Percentiles rank a stretch among this genome's conserved stretches.
These are phyloP conservation scores for Lachnellula arida DNA, from an alignment of 2,329 filamentous ascomycete genomes.

Conservation along the genomic window DNA sequence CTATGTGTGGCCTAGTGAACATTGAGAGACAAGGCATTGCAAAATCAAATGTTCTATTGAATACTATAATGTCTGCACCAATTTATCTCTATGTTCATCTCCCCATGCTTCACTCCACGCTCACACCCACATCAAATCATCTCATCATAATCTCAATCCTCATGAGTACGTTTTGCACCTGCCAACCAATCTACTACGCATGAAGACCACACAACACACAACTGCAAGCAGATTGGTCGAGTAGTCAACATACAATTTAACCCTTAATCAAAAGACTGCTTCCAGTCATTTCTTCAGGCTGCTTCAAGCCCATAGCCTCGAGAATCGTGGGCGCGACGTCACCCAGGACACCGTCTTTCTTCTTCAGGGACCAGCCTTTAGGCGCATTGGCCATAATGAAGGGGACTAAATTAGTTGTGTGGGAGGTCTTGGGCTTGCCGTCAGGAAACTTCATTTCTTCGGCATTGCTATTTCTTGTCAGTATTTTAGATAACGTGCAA, in stretches of 20 bases:
- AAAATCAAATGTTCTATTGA: not conserved
- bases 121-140: conserved; percentile 1
- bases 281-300: conserved; percentile 91
- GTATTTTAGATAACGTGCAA: conserved; percentile 11
- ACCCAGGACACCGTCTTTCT: conserved; percentile 77
- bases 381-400: conserved; percentile 98
- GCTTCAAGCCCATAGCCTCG: conserved; percentile 81
- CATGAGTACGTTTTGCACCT: conserved; percentile 31
- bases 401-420: conserved; percentile 96
- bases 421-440: conserved; percentile 94
- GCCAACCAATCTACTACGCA: conserved; percentile 5
- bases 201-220: not conserved
- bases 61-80: not conserved
- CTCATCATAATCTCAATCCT: conserved; percentile 16
- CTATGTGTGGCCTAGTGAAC: not conserved
- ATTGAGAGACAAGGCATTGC: not conserved
- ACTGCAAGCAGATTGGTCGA: conserved; percentile 6
- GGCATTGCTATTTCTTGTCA: conserved; percentile 56
- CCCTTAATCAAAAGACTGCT: conserved; percentile 74
- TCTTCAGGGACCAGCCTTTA: conserved; percentile 78
- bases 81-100: not conserved
- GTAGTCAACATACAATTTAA: conserved; percentile 25
- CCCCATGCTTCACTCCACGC: not conserved
- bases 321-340: conserved; percentile 96
- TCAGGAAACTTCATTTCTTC: conserved; percentile 98